phyloP scores from a whole-genome alignment of 163 green algal genomes.

The Picocystis sp. region DNA sequence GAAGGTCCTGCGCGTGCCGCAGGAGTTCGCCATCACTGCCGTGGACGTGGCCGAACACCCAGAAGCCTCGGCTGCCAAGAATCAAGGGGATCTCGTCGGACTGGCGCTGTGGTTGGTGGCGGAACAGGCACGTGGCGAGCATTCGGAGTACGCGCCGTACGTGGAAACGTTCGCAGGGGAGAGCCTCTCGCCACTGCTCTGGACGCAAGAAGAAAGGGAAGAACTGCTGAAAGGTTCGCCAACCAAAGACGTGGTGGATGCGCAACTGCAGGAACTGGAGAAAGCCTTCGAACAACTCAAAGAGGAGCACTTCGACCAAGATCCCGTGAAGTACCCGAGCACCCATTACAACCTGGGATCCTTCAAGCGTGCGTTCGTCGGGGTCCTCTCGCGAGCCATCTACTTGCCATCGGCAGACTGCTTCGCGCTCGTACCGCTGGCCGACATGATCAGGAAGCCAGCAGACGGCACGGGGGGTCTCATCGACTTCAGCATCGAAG shows the following conservation, averaged over 20 bases:
- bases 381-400: slow-evolving; percentile 47
- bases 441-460: slow-evolving; percentile 3
- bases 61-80: background rate
- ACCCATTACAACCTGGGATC: slow-evolving; percentile 1
- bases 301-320: too few relatives aligned
- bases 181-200: slow-evolving; percentile 52
- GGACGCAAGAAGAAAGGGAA: slow-evolving; percentile 39
- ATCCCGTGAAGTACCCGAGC: too few relatives aligned
- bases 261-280: too few relatives aligned
- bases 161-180: slow-evolving; percentile 26
- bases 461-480: background rate
- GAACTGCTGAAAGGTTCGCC: slow-evolving; percentile 40
- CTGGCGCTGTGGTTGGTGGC: slow-evolving; percentile 70
- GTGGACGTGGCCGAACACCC: slow-evolving; percentile 48
- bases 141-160: slow-evolving; percentile 20
- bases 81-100: slow-evolving; percentile 42
- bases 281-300: too few relatives aligned
- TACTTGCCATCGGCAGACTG: slow-evolving; percentile 68
- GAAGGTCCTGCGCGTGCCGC: slow-evolving; percentile 39
- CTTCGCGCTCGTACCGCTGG: slow-evolving; percentile 74
- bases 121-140: slow-evolving; percentile 35
- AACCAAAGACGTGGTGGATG: too few relatives aligned
- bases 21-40: slow-evolving; percentile 44
- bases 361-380: slow-evolving; percentile 58
- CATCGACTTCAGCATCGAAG: too few relatives aligned